Evolutionary conservation across 1,284 basidiomycete genomes (phyloP).

Genomic region (Malassezia vespertilionis): DNA sequence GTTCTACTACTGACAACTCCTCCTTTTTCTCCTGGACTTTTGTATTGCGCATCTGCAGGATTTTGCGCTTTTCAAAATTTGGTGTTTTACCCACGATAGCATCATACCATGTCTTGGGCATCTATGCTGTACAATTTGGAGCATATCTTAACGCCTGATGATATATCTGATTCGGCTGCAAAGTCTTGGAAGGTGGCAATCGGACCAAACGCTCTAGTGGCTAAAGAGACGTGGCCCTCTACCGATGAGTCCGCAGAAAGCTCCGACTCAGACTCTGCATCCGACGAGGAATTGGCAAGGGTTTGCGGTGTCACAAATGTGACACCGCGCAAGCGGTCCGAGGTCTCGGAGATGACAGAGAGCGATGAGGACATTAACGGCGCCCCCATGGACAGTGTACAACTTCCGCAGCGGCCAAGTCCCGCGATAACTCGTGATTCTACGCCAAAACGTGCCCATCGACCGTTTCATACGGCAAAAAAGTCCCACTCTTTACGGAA

Average conservation of each 20-base stretch:
- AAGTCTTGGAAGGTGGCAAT: too few species aligned
- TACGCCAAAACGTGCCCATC: neutral
- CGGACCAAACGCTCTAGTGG: too few species aligned
- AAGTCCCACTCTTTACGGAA: neutral
- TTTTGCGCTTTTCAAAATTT: neutral
- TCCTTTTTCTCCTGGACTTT: neutral
- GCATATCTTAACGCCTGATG: too few species aligned
- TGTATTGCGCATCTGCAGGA: neutral
- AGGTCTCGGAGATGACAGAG: too few species aligned
- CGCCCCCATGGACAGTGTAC: neutral
- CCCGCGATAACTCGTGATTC: slow-evolving; percentile 7
- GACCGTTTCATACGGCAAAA: neutral
- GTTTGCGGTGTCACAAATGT: too few species aligned
- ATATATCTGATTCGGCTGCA: too few species aligned
- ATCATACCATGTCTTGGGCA: slow-evolving; percentile 2
- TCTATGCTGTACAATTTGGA: slow-evolving; percentile 4
- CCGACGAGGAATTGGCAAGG: too few species aligned
- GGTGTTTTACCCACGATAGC: neutral
- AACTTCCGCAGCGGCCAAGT: slow-evolving; percentile 10
- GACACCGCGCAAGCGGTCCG: neutral
- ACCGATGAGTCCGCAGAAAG: neutral
- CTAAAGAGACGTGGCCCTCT: neutral
- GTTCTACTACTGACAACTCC: neutral
- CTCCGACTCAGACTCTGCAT: neutral
- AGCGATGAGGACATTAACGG: neutral